Evolutionary conservation across 768 basidiomycete species (phyloP), one percentile per base, ranked within the genome.

Genomic region (Kwoniella dendrophila): DNA sequence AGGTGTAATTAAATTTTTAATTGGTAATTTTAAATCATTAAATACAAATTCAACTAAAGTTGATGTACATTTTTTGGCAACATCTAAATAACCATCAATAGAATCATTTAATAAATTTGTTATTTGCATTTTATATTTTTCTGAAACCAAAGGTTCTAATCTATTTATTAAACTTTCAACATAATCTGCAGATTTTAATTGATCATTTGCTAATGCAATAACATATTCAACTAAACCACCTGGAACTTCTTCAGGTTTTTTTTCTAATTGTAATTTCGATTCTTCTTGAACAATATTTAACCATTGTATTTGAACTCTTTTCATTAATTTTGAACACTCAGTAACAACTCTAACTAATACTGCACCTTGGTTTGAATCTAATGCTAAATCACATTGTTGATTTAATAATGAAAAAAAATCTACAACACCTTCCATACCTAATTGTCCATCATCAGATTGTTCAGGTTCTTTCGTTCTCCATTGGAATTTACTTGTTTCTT

Each of bases 401-500:
- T 94, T 98, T 69, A 97, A 88, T 89, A 98, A 93, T 80, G 96
- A 90, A 84, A 97, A 98, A 63, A 99, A 83, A 72, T 98, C 96
- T 53, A 95, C 86, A 18, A 94, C 88, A 43, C 94, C 90, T 75
- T 96, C 90, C 63, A 88, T 89, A 20, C 90, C 90, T 75, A 97
- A 97, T 64, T 89, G 82, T 14, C 91, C 92, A 62, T 97, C 92
- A 56, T 85, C 85, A 73, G 93, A 90, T 47, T 89, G 80, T 79
- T 98, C 95, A 2, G 93, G 95, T 26, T 91, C 90, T 68, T 89
- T 86, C 33, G 86, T 85, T 20, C 96, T 85, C 51, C 86, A 85
- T 11, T 84, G 85, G 80, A 99, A 98, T 61, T 92, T 90, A 18
- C 84, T 82, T 22, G 89, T 81, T 77, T 98, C 95, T 18, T 90